These are phyloP conservation scores for Mortierella alpina DNA, from an alignment of 192 early-diverging fungal genomes.

Conservation along the genomic window DNA sequence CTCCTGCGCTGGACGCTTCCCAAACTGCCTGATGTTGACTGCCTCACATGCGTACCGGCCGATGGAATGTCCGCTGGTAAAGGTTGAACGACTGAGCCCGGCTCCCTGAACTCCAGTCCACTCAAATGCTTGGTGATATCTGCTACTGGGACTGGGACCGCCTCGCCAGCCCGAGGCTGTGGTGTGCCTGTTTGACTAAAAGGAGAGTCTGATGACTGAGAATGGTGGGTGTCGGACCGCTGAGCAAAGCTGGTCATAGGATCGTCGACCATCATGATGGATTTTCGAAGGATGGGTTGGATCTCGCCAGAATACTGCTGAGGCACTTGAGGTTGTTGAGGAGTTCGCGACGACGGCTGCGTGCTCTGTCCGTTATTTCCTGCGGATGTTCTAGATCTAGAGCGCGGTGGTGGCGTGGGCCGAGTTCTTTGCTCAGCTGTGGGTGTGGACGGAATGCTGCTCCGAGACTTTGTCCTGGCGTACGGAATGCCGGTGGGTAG, in stretches of 20 bases:
- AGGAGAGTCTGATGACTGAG: conserved; percentile 23
- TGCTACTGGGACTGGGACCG: conserved; percentile 35
- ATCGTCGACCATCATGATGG: conserved; percentile 20
- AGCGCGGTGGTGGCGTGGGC: conserved; percentile 25
- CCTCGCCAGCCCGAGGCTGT: conserved; percentile 1
- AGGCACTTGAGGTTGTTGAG: conserved; percentile 20
- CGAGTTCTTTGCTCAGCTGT: conserved; percentile 12
- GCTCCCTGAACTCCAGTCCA: conserved; percentile 46
- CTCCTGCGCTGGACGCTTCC: conserved; percentile 22
- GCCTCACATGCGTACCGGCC: conserved; percentile 10
- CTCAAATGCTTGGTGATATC: conserved; percentile 51
- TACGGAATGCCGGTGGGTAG: conserved; percentile 21
- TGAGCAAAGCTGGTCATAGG: conserved; percentile 20
- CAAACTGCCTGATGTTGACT: conserved; percentile 27
- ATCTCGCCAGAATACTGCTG: conserved; percentile 40
- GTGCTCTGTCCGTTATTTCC: background rate
- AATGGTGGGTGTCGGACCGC: conserved; percentile 16
- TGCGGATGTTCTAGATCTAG: conserved; percentile 33
- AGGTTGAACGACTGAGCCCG: background rate
- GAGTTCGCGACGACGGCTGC: background rate
- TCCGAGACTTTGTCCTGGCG: conserved; percentile 19
- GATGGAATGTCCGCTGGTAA: conserved; percentile 9
- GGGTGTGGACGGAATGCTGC: conserved; percentile 27
- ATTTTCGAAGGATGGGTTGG: conserved; percentile 24
- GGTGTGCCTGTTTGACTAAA: conserved; percentile 27